Conservation (phyloP, 108 stramenopile genomes). For the Discostella pseudostelligera region DNA sequence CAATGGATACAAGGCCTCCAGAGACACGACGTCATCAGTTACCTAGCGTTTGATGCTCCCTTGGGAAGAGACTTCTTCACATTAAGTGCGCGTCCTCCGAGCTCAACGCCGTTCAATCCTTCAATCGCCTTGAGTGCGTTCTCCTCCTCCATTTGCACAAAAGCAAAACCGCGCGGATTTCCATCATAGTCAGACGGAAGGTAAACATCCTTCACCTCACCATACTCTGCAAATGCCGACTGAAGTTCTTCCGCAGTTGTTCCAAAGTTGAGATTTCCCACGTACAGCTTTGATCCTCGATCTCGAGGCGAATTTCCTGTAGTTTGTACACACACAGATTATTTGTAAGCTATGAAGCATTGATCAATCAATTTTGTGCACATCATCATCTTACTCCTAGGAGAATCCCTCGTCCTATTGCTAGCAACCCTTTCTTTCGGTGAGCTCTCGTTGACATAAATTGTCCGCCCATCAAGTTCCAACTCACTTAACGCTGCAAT, state of each 20-base stretch:
- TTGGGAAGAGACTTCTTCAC: conserved; percentile 90
- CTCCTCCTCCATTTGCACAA: conserved; percentile 73
- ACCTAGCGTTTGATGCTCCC: conserved; percentile 31
- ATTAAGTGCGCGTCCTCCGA: conserved; percentile 85
- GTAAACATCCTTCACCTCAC: conserved; percentile 72
- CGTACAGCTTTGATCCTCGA: conserved; percentile 62
- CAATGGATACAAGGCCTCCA: too few relatives aligned
- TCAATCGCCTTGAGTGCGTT: conserved; percentile 82
- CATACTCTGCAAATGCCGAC: conserved; percentile 71
- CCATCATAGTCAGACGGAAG: conserved; percentile 71
- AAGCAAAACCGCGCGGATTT: conserved; percentile 85
- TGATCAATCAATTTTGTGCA: background rate
- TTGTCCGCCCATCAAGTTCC: conserved; percentile 56
- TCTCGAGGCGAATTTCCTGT: conserved; percentile 2
- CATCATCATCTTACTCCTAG: conserved; percentile 16
- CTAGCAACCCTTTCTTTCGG: conserved; percentile 60
- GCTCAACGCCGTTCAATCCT: conserved; percentile 78
- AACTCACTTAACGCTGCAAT: conserved; percentile 57
- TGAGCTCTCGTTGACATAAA: conserved; percentile 64
- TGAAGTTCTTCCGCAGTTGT: conserved; percentile 59
- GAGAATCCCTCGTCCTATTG: conserved; percentile 21
- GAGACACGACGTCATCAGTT: too few relatives aligned
- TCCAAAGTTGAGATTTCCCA: conserved; percentile 80
- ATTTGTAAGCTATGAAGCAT: background rate
- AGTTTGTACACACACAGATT: background rate